Evolutionary conservation across 2,329 filamentous ascomycete species (phyloP).

Genomic region (Colletotrichum orbiculare): DNA sequence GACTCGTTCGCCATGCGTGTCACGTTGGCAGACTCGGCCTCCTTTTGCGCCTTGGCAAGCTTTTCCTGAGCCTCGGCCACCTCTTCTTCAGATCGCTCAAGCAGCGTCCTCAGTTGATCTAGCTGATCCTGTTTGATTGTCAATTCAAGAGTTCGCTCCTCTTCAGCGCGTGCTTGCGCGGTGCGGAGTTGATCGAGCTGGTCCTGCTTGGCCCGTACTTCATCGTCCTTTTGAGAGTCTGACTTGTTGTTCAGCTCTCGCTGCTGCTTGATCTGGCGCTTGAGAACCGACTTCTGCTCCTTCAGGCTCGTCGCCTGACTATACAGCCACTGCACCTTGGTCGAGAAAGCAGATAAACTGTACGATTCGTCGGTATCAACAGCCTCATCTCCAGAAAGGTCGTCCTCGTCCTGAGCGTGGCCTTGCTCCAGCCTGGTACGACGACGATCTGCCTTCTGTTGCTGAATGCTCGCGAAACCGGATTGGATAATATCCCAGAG

Average conservation of each 20-base stretch:
- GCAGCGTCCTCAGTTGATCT: slow-evolving; percentile 48
- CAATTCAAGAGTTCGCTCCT: slow-evolving; percentile 71
- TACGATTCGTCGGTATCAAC: slow-evolving; percentile 70
- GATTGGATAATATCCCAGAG: slow-evolving; percentile 69
- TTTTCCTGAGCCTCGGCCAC: slow-evolving; percentile 56
- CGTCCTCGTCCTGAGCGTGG: slow-evolving; percentile 68
- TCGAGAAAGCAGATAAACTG: slow-evolving; percentile 79
- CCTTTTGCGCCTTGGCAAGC: slow-evolving; percentile 58
- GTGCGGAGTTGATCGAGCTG: slow-evolving; percentile 59
- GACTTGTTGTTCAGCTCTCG: slow-evolving; percentile 91
- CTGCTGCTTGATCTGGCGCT: slow-evolving; percentile 94
- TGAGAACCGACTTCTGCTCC: slow-evolving; percentile 89
- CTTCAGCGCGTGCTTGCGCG: slow-evolving; percentile 37
- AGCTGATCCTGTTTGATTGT: slow-evolving; percentile 65
- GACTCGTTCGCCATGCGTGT: slow-evolving; percentile 39
- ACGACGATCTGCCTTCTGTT: slow-evolving; percentile 64
- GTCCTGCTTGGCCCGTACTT: slow-evolving; percentile 68
- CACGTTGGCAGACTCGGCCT: slow-evolving; percentile 54
- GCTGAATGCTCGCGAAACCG: slow-evolving; percentile 66
- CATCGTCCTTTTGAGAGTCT: slow-evolving; percentile 75
- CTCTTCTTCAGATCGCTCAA: slow-evolving; percentile 52
- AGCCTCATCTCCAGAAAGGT: slow-evolving; percentile 71
- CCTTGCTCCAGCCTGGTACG: slow-evolving; percentile 67
- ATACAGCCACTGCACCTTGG: slow-evolving; percentile 83
- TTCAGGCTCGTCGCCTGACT: slow-evolving; percentile 80